Conservation (phyloP, 768 basidiomycete genomes). For the Mycena galericulata region DNA sequence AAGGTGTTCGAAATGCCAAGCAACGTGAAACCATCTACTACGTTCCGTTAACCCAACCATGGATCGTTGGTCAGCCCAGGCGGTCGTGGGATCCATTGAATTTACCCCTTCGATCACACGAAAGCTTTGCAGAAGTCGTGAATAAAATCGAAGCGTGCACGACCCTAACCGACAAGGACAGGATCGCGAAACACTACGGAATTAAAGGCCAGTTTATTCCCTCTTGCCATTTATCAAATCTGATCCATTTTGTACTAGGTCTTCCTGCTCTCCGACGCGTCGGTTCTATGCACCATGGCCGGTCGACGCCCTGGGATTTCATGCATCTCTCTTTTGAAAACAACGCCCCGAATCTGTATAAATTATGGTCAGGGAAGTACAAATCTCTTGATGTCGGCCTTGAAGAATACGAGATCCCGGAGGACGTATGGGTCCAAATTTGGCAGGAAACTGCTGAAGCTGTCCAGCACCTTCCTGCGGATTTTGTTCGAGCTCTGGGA, state of each 20-base stretch:
- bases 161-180: background rate
- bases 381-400: slow-evolving; percentile 49
- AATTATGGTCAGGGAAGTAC: slow-evolving; percentile 55
- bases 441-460: slow-evolving; percentile 47
- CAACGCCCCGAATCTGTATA: slow-evolving; percentile 48
- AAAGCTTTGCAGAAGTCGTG: slow-evolving; percentile 19
- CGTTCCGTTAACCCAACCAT: too few species aligned
- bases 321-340: slow-evolving; percentile 62
- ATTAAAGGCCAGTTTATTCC: slow-evolving; percentile 36
- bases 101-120: slow-evolving; percentile 39
- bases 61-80: too few species aligned
- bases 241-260: slow-evolving; percentile 12
- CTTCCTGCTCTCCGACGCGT: background rate
- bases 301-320: slow-evolving; percentile 53
- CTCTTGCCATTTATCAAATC: too few species aligned
- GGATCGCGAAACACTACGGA: slow-evolving; percentile 40
- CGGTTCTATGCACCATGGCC: slow-evolving; percentile 39
- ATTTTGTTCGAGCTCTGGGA: slow-evolving; percentile 44
- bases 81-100: too few species aligned
- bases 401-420: slow-evolving; percentile 42
- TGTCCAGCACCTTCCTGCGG: slow-evolving; percentile 43
- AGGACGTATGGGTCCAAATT: slow-evolving; percentile 49
- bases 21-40: too few species aligned
- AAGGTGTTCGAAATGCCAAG: too few species aligned
- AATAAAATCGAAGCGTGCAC: slow-evolving; percentile 3